Evolutionary conservation across 805 yeast genomes (phyloP).

Genomic region (Schwanniomyces vanrijiae): DNA sequence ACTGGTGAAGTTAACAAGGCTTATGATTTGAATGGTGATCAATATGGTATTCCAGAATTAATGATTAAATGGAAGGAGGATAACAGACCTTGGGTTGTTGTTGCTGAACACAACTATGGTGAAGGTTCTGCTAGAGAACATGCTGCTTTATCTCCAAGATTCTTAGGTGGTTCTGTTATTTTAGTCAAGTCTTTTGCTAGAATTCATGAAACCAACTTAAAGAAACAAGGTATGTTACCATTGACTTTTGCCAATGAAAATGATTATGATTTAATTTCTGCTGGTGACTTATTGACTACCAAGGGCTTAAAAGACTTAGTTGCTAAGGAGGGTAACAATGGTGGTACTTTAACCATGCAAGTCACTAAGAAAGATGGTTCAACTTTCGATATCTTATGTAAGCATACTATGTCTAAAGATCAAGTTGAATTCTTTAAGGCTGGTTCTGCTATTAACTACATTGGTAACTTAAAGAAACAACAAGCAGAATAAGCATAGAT

Average conservation of each 20-base stretch:
- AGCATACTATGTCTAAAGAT: slow-evolving; percentile 96
- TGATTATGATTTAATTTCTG: slow-evolving; percentile 78
- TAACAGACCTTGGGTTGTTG: slow-evolving; percentile 84
- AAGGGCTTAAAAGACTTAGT: slow-evolving; percentile 73
- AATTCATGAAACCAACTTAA: slow-evolving; percentile 96
- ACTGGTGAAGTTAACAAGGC: slow-evolving; percentile 94
- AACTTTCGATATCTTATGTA: slow-evolving; percentile 66
- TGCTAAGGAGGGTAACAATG: slow-evolving; percentile 81
- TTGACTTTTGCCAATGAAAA: slow-evolving; percentile 85
- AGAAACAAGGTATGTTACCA: slow-evolving; percentile 97
- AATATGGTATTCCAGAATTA: slow-evolving; percentile 85
- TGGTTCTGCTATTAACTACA: slow-evolving; percentile 93
- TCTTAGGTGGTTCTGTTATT: slow-evolving; percentile 86
- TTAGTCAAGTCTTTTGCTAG: slow-evolving; percentile 95
- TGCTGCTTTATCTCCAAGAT: slow-evolving; percentile 94
- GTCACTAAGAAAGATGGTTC: slow-evolving; percentile 78
- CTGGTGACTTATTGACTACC: slow-evolving; percentile 80
- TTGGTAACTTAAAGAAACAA: slow-evolving; percentile 51
- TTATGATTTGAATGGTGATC: slow-evolving; percentile 78
- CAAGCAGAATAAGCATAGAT: slow-evolving; percentile 1
- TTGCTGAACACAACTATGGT: slow-evolving; percentile 98
- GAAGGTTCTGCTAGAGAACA: slow-evolving; percentile 99
- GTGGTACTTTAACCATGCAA: slow-evolving; percentile 70
- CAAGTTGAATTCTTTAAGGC: slow-evolving; percentile 96
- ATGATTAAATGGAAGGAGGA: slow-evolving; percentile 95